These are phyloP conservation scores for Magnaporthales sp. DNA, from an alignment of 2,329 filamentous ascomycete species.

Conservation along the genomic window DNA sequence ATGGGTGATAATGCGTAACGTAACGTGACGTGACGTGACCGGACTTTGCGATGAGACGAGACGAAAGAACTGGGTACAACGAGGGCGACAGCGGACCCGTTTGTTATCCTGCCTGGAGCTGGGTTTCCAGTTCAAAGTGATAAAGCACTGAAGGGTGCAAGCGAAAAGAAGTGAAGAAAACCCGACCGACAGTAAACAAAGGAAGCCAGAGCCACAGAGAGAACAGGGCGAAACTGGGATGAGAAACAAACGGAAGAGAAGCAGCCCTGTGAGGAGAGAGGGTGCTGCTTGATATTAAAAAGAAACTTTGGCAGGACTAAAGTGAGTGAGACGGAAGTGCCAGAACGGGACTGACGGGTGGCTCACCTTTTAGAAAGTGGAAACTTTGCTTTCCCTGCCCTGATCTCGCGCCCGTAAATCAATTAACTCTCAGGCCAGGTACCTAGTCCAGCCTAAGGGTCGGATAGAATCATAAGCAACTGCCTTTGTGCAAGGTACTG, in stretches of 20 bases:
- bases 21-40: not conserved
- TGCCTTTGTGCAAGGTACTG: not conserved
- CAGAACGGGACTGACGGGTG: not conserved
- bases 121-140: not conserved
- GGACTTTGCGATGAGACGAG: not conserved
- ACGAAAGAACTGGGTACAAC: not conserved
- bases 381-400: not conserved
- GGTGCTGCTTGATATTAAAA: not conserved
- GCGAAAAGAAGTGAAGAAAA: not conserved
- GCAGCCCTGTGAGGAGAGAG: not conserved
- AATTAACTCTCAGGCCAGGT: not conserved
- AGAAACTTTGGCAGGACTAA: not conserved
- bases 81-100: not conserved
- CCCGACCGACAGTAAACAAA: not conserved
- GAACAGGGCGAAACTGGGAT: not conserved
- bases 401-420: not conserved
- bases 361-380: not conserved
- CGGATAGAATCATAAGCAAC: not conserved
- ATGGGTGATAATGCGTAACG: not conserved
- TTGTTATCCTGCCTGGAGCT: not conserved
- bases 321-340: not conserved
- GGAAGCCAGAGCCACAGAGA: not conserved
- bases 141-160: not conserved
- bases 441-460: not conserved
- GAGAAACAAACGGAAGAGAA: not conserved